Base-by-base conservation (phyloP, 2,329 filamentous ascomycete genomes). In the Neofusicoccum laricinum region DNA sequence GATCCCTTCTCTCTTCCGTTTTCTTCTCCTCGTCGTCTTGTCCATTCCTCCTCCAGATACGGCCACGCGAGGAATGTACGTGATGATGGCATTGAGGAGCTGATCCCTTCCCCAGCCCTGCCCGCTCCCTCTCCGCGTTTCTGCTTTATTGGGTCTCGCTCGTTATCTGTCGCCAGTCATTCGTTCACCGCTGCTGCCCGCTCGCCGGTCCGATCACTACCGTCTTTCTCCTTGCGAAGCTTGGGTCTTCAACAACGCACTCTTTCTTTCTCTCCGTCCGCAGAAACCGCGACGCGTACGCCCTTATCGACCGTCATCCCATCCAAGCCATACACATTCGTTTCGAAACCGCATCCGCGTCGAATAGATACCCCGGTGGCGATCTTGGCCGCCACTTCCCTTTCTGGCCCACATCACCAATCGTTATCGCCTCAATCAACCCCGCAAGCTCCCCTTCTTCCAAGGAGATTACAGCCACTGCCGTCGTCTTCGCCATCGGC, bases 261-360 rank as follows among this genome's bases (percentile, higher is more conserved):
- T 43, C 53, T 32, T 36, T 25, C 53, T n/a, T 21, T 30, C 14
- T n/a, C 14, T 8, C 14, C 38, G 6, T 36, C 38, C 21, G 34
- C 25, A 32, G 46, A 21, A 30, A 14, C 14, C 46, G 21, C 21
- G 21, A 32, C 53, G 38, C 53, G 19, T 25, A 32, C 21, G n/a
- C 21, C 53, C 2, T 58, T 30, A 55, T n/a, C 38, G 19, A 6
- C 19, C 21, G 30, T 55, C 50, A 25, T 32, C 50, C 17, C 19
- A 55, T 17, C 53, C 21, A 38, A 38, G 11, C 36, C 7, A 38
- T 38, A 30, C 53, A 43, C 38, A 30, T 19, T 58, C 40, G 53
- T 58, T 58, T 58, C 38, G 53, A 58, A 58, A 45, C 38, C 38
- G 53, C 53, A 41, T 58, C 53, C 53, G 53, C 53, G 25, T 58